Base-by-base conservation (phyloP, 805 yeast species). In the Candida ascalaphidarum region DNA sequence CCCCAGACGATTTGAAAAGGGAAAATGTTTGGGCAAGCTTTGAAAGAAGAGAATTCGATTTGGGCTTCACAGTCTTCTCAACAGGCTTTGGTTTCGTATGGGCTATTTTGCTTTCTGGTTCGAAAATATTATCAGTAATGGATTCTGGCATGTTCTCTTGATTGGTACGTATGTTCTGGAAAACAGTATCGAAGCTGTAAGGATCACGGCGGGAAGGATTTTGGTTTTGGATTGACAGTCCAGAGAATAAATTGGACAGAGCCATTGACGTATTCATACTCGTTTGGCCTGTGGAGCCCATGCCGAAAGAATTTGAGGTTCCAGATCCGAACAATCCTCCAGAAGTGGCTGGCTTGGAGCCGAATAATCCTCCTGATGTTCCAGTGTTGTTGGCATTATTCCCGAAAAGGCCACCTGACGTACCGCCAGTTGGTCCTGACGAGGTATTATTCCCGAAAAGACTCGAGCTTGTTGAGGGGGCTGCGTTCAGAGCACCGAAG, bases 101-200 rank as follows among this genome's bases (percentile, higher is more conserved):
- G 17, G 7, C 14, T 21, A 14, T 26, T 28, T 28, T 13, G 28
- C 11, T 21, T 29, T 20, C 12, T 6, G n/a, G 7, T 10, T 5
- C 35, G 23, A 52, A 51, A 6, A 56, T 27, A 14, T 37, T 36
- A 14, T 44, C 52, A 0, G 63, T 58, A 11, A 58, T 48, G 11
- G 63, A 55, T 22, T 41, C 41, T 0, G 65, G 65, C 57, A 58
- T 55, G 8, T 33, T 20, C 17, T 31, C 31, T 11, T 36, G 35
- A 4, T 45, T 34, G 10, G 34, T 37, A 25, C 40, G 43, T 11
- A 52, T 40, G 20, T 39, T 35, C 5, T 46, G 25, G 10, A 58
- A 39, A 8, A 50, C 46, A 26, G 39, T 35, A 23, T 46, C 44
- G 15, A 49, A 48, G 22, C 48, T 52, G 36, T 58, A 58, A 3